phyloP scores from a whole-genome alignment of 2,329 filamentous ascomycete genomes.

The Hypoxylon sp. region DNA sequence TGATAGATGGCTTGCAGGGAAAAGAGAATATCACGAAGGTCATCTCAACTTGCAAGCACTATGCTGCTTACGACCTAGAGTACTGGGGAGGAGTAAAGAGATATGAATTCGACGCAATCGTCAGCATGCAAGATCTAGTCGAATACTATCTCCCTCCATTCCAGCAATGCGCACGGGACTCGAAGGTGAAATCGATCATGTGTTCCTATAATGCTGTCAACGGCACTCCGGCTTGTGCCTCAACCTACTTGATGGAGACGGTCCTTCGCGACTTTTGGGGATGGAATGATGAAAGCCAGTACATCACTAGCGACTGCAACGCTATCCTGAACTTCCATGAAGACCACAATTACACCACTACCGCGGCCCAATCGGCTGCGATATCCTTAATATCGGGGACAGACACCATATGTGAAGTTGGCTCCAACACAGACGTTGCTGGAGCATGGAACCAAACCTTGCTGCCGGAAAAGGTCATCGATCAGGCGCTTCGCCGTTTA shows the following conservation, averaged over 20 bases:
- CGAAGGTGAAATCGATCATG: constrained; percentile 71
- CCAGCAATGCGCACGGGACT: constrained; percentile 72
- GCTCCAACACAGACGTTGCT: constrained; percentile 48
- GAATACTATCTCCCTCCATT: constrained; percentile 79
- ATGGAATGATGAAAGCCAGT: constrained; percentile 73
- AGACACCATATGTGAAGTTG: constrained; percentile 54
- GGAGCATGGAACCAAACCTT: constrained; percentile 53
- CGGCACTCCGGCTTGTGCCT: constrained; percentile 75
- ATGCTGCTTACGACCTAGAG: constrained; percentile 71
- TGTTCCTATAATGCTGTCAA: constrained; percentile 76
- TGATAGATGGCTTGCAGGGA: constrained; percentile 68
- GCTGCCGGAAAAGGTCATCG: constrained; percentile 50
- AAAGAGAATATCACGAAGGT: constrained; percentile 56
- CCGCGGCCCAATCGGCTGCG: constrained; percentile 55
- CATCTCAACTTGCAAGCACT: constrained; percentile 73
- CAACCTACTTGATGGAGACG: constrained; percentile 72
- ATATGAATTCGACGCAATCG: constrained; percentile 69
- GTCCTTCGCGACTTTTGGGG: constrained; percentile 76
- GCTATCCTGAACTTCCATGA: constrained; percentile 71
- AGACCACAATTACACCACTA: constrained; percentile 58
- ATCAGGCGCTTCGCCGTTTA: constrained; percentile 51
- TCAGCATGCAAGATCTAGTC: constrained; percentile 72
- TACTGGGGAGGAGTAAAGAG: constrained; percentile 60
- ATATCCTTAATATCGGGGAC: constrained; percentile 56
- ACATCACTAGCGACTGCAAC: constrained; percentile 76